phyloP scores from a whole-genome alignment of 2,329 filamentous ascomycete species.

The Trichoderma oligosporum region DNA sequence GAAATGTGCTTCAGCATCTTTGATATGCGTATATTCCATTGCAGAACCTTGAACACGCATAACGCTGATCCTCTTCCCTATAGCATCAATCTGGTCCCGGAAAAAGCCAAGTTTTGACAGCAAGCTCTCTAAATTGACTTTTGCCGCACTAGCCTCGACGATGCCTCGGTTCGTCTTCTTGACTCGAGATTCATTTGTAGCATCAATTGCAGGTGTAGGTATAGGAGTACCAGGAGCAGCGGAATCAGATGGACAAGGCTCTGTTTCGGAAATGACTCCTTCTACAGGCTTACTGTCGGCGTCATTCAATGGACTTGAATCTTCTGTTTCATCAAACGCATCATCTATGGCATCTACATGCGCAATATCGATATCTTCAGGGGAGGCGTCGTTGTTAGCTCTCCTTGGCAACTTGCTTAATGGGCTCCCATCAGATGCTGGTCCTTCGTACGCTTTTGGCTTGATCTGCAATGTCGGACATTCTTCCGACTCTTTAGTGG shows the following conservation, averaged over 20 bases:
- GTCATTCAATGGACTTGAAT: slow-evolving; percentile 14
- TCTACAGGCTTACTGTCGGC: slow-evolving; percentile 5
- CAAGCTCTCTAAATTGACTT: slow-evolving; percentile 34
- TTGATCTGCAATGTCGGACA: background rate
- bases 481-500: background rate
- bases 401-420: background rate
- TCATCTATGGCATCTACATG: slow-evolving; percentile 32
- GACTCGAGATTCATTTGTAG: background rate
- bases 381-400: slow-evolving; percentile 29
- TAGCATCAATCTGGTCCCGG: slow-evolving; percentile 29
- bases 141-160: slow-evolving; percentile 30
- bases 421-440: background rate
- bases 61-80: slow-evolving; percentile 32
- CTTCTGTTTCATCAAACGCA: slow-evolving; percentile 13
- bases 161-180: slow-evolving; percentile 13
- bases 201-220: background rate
- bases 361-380: slow-evolving; percentile 51
- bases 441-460: background rate
- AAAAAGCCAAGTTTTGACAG: slow-evolving; percentile 32
- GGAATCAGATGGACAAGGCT: background rate
- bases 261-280: background rate
- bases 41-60: slow-evolving; percentile 26
- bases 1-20: slow-evolving; percentile 26
- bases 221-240: background rate
- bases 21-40: slow-evolving; percentile 27